These are phyloP conservation scores for Penicillium brasilianum DNA, from an alignment of 2,329 filamentous ascomycete species.

Conservation along the genomic window DNA sequence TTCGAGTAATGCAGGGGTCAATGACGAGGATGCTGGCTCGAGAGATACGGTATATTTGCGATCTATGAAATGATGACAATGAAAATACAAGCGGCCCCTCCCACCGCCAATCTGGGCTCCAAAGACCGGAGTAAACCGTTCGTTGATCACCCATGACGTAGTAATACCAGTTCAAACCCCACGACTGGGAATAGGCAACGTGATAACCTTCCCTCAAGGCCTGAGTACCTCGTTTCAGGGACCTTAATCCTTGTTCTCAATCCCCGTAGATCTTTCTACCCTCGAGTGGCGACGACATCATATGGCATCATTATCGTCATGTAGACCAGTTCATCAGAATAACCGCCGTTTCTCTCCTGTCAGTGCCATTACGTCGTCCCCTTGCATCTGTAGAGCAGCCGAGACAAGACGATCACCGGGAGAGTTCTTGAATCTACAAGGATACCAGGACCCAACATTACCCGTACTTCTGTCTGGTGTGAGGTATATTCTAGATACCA, in stretches of 20 bases:
- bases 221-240: background rate
- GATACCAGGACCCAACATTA: background rate
- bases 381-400: background rate
- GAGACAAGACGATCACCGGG: background rate
- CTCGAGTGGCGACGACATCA: slow-evolving; percentile 7
- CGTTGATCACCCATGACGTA: background rate
- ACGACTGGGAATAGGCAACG: background rate
- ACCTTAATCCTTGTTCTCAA: background rate
- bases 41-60: background rate
- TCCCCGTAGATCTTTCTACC: slow-evolving; percentile 5
- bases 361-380: slow-evolving; percentile 12
- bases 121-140: background rate
- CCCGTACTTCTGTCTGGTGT: background rate
- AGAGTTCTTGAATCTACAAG: background rate
- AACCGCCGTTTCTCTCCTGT: background rate
- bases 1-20: background rate
- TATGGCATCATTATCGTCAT: background rate
- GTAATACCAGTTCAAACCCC: background rate
- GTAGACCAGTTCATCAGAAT: background rate
- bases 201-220: background rate
- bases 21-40: background rate
- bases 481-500: slow-evolving; percentile 3
- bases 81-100: background rate
- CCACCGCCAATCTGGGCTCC: background rate
- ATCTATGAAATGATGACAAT: background rate